Evolutionary conservation across 768 basidiomycete genomes (phyloP), one percentile per base, ranked within the genome.

Genomic region (Rhizopogon vinicolor): DNA sequence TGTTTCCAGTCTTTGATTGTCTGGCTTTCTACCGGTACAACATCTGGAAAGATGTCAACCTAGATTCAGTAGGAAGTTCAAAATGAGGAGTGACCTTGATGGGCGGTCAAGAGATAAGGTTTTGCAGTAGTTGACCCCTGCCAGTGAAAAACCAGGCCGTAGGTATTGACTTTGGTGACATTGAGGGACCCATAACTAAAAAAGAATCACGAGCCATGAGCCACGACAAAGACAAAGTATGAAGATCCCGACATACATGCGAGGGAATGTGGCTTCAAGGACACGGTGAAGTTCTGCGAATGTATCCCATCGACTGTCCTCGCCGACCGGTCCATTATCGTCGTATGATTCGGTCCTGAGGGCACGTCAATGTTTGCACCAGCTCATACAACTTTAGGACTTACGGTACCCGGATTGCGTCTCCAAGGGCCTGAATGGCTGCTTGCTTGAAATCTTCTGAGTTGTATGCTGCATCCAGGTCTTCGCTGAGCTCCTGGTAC

Each of bases 61-160:
- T 16, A n/a, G 7, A 41, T 51, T 45, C 35, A 39, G 19, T 13
- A n/a, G 28, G 7, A 39, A 18, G n/a, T 43, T 25, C 13, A n/a
- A 31, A 22, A 1, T 18, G 8, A 39, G 18, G 16, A 29, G 2
- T 18, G 8, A 37, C 79, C 79, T 66, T 81, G 78, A 59, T 81
- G 79, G n/a, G 75, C 78, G n/a, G 74, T 60, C 16, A 80, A 64
- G 12, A 85, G 70, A 9, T 83, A 57, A 0, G 85, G 85, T 64
- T 84, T 83, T 4, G 71, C 52, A 49, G 82, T 70, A n/a, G 60
- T 56, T 7, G 74, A 73, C 14, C 83, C 84, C 44, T 76, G 66
- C 81, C 83, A 85, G 9, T 75, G 74, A 62, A 78, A 83, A 1
- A 85, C 66, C 6, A 85, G 73, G 0, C 79, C 85, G 45, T 80